Conservation (phyloP, 2,329 filamentous ascomycete genomes). For the Aspergillus texensis region DNA sequence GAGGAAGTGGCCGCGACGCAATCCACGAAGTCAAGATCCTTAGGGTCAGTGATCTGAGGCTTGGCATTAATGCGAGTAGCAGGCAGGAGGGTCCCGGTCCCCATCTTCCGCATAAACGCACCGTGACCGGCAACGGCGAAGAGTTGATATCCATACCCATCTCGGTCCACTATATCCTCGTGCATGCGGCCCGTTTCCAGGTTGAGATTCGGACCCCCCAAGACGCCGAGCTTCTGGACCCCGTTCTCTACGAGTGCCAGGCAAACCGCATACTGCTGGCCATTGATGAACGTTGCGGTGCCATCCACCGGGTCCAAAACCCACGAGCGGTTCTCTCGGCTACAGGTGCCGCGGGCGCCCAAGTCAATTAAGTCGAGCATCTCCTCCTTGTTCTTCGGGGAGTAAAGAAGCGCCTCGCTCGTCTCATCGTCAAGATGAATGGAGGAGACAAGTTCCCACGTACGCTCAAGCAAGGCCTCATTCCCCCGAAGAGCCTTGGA, state of each 20-base stretch:
- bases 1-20: conserved; percentile 40
- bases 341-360: conserved; percentile 50
- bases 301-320: conserved; percentile 68
- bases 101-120: conserved; percentile 42
- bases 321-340: conserved; percentile 55
- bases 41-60: conserved; percentile 28
- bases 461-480: conserved; percentile 51
- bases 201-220: conserved; percentile 65
- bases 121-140: conserved; percentile 53
- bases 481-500: conserved; percentile 56
- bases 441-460: conserved; percentile 57
- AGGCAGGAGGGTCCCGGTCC: conserved; percentile 34
- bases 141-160: conserved; percentile 53
- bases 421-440: conserved; percentile 37
- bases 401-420: conserved; percentile 38
- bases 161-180: conserved; percentile 46
- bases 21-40: conserved; percentile 51
- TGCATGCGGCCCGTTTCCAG: conserved; percentile 38
- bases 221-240: conserved; percentile 59
- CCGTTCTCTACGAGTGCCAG: conserved; percentile 62
- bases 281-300: conserved; percentile 62
- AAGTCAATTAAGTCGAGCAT: conserved; percentile 66
- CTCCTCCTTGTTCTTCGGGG: conserved; percentile 53
- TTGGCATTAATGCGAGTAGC: conserved; percentile 34
- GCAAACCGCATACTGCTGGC: conserved; percentile 66